A percentile compares a stretch with the other conserved stretches of the same genome.
Evolutionary conservation across 2,329 filamentous ascomycete genomes (phyloP).

Genomic region (Talaromyces rugulosus): DNA sequence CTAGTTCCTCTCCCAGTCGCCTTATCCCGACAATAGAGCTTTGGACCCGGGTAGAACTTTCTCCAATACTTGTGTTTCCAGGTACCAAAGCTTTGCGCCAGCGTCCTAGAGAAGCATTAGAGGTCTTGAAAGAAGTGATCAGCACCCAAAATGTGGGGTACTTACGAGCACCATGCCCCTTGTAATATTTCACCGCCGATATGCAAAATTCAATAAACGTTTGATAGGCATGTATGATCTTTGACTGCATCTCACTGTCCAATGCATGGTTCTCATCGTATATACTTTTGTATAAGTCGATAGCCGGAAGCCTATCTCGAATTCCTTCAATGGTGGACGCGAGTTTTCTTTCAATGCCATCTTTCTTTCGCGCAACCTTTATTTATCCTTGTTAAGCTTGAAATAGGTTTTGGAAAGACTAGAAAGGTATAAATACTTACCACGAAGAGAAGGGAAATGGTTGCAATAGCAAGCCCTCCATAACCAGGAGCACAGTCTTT

Average conservation of each 20-base stretch:
- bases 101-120: not conserved
- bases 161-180: not conserved
- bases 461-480: not conserved
- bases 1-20: not conserved
- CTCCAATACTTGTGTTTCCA: not conserved
- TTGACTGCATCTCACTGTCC: not conserved
- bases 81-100: not conserved
- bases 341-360: not conserved
- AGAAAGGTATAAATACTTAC: not conserved
- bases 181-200: not conserved
- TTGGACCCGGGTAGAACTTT: not conserved
- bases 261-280: not conserved
- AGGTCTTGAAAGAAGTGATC: not conserved
- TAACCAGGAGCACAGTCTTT: not conserved
- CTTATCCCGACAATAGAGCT: not conserved
- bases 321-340: not conserved
- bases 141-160: not conserved
- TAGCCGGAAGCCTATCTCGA: not conserved
- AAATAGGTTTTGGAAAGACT: not conserved
- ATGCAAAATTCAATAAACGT: not conserved
- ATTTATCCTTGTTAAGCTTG: not conserved
- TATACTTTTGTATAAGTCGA: not conserved
- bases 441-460: not conserved
- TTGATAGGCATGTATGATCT: not conserved
- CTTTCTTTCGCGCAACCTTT: not conserved